A percentile compares a stretch with the other conserved stretches of the same genome.
Evolutionary conservation across 2,329 filamentous ascomycete species (phyloP).

Genomic region (Zalaria obscura): DNA sequence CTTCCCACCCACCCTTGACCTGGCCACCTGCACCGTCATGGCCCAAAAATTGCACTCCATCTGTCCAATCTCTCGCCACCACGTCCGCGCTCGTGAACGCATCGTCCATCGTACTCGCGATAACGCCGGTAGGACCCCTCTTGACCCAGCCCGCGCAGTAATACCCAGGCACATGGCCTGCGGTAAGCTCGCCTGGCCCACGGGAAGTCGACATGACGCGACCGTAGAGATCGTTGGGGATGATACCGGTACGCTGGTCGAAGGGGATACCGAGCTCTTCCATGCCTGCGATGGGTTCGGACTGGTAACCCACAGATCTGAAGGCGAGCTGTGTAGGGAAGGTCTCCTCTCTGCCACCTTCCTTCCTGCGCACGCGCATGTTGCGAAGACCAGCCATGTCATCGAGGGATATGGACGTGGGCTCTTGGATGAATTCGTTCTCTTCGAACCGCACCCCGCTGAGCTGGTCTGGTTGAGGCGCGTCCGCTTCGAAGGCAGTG

Average conservation of each 20-base stretch:
- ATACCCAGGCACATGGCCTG: constrained; percentile 49
- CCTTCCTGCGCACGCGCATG: constrained; percentile 5
- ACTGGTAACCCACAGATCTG: constrained; percentile 90
- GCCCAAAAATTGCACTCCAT: constrained; percentile 33
- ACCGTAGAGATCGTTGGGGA: constrained; percentile 70
- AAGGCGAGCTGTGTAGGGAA: constrained; percentile 64
- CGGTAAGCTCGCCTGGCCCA: constrained; percentile 27
- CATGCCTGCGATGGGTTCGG: constrained; percentile 62
- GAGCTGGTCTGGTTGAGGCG: constrained; percentile 34
- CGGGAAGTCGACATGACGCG: constrained; percentile 42
- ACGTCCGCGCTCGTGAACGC: constrained; percentile 81
- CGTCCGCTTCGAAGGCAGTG: constrained; percentile 44
- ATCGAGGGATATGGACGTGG: constrained; percentile 25
- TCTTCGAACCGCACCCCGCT: constrained; percentile 54
- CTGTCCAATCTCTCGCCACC: constrained; percentile 63
- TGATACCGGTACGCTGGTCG: constrained; percentile 56
- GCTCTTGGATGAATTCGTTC: constrained; percentile 20
- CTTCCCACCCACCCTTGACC: constrained; percentile 56
- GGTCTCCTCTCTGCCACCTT: background rate
- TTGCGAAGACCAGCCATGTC: constrained; percentile 2
- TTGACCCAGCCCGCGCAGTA: constrained; percentile 98
- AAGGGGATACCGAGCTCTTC: constrained; percentile 63
- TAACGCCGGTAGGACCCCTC: constrained; percentile 84
- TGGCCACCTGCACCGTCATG: constrained; percentile 21
- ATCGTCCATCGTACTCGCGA: constrained; percentile 90